A percentile compares a stretch with the other conserved stretches of the same genome.
phyloP scores from a whole-genome alignment of 768 basidiomycete genomes.

The Serendipita vermifera region DNA sequence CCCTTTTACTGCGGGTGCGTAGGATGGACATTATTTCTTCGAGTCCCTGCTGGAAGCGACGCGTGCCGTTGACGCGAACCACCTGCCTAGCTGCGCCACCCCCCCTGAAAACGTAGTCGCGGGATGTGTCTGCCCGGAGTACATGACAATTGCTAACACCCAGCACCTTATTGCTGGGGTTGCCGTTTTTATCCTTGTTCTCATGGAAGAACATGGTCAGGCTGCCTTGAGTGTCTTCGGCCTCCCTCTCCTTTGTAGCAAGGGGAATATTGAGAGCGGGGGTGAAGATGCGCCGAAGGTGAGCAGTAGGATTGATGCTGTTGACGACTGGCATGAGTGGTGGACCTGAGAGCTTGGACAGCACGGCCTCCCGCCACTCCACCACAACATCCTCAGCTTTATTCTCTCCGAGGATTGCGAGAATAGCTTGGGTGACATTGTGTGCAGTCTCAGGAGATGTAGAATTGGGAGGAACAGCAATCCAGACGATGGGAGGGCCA shows the following conservation, averaged over 20 bases:
- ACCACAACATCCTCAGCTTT: conserved; percentile 25
- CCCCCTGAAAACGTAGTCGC: conserved; percentile 14
- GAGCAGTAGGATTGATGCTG: conserved; percentile 23
- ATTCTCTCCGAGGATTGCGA: conserved; percentile 24
- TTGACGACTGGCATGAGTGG: conserved; percentile 15
- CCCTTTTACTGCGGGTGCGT: too few relatives aligned
- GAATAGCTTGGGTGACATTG: conserved; percentile 26
- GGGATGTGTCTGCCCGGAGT: conserved; percentile 9
- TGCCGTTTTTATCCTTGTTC: conserved; percentile 19
- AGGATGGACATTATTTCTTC: conserved; percentile 8
- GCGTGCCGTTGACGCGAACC: conserved; percentile 11
- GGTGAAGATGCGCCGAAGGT: conserved; percentile 24
- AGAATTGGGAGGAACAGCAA: conserved; percentile 26
- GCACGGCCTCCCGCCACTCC: conserved; percentile 28
- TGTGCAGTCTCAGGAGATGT: conserved; percentile 28
- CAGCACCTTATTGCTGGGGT: conserved; percentile 20
- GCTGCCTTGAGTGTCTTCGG: conserved; percentile 23
- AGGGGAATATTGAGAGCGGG: conserved; percentile 26
- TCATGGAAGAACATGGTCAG: conserved; percentile 24
- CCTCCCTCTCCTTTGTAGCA: conserved; percentile 14
- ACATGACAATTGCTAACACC: conserved; percentile 25
- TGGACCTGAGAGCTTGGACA: conserved; percentile 21
- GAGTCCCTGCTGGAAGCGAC: conserved; percentile 14
- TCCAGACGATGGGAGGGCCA: conserved; percentile 29
- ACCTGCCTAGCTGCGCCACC: background rate